Conservation (phyloP, 2,329 filamentous ascomycete genomes). For the Cryphonectria parasitica region DNA sequence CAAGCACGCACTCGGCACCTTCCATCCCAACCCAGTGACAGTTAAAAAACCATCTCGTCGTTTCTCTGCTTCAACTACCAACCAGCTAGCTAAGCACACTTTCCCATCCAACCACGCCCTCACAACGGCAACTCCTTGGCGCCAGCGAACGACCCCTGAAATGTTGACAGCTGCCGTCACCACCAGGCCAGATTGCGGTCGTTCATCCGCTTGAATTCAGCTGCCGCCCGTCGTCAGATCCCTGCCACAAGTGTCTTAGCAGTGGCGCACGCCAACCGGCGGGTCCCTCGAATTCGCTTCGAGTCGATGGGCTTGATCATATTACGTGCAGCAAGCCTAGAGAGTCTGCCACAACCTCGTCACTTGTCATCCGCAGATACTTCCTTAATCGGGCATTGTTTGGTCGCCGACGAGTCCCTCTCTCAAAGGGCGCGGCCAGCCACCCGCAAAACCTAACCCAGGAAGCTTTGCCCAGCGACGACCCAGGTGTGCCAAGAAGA, state of each 20-base stretch:
- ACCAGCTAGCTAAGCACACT: background rate
- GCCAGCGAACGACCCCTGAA: background rate
- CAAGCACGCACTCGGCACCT: background rate
- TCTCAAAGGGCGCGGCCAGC: background rate
- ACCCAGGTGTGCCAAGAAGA: background rate
- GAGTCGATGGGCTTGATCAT: background rate
- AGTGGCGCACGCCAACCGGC: background rate
- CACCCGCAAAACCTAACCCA: constrained; percentile 6
- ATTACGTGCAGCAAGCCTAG: background rate
- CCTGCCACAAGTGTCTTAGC: background rate
- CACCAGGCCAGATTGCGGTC: background rate
- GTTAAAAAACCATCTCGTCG: background rate
- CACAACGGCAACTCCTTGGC: background rate
- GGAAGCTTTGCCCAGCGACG: too few relatives aligned
- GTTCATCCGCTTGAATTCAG: background rate
- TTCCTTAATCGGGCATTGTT: background rate
- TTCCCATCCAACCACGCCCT: background rate
- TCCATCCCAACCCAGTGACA: background rate
- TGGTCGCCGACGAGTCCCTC: background rate
- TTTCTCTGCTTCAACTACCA: background rate
- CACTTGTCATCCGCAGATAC: constrained; percentile 6
- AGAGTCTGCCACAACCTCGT: background rate
- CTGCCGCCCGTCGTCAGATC: background rate
- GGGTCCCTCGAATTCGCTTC: background rate
- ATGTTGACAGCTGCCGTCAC: background rate